Evolutionary conservation across 257 asterid species (phyloP).

Genomic region (Anisodus tanguticus): DNA sequence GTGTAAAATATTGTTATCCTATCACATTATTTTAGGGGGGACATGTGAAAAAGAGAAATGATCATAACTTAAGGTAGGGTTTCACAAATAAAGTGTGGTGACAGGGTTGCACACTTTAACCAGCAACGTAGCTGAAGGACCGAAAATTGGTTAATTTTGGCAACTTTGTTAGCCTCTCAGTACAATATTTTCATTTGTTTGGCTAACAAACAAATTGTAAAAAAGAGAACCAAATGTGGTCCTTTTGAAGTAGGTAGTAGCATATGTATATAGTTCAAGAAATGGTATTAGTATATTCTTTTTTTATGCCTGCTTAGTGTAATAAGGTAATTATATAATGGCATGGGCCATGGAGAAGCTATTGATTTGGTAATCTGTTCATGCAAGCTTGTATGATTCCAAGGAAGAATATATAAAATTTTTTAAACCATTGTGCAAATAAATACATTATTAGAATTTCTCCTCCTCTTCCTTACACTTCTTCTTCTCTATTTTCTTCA

Average conservation of each 20-base stretch:
- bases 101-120: no score
- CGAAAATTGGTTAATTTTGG: background rate
- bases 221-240: background rate
- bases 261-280: background rate
- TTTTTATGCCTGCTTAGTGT: no score
- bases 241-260: background rate
- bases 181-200: background rate
- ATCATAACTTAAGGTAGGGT: no score
- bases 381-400: no score
- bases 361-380: no score
- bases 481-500: no score
- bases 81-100: background rate
- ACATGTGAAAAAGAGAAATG: background rate
- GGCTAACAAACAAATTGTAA: background rate
- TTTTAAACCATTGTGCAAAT: no score
- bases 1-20: background rate
- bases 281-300: background rate
- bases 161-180: background rate
- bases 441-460: no score
- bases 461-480: no score
- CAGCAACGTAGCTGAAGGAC: no score
- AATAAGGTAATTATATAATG: background rate
- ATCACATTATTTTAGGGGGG: background rate
- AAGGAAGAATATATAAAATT: no score
- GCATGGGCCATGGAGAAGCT: no score